Percentiles rank a stretch among this genome's conserved stretches.
Evolutionary conservation across 495 filamentous ascomycete genomes (phyloP).

Genomic region (Neurospora sp.): DNA sequence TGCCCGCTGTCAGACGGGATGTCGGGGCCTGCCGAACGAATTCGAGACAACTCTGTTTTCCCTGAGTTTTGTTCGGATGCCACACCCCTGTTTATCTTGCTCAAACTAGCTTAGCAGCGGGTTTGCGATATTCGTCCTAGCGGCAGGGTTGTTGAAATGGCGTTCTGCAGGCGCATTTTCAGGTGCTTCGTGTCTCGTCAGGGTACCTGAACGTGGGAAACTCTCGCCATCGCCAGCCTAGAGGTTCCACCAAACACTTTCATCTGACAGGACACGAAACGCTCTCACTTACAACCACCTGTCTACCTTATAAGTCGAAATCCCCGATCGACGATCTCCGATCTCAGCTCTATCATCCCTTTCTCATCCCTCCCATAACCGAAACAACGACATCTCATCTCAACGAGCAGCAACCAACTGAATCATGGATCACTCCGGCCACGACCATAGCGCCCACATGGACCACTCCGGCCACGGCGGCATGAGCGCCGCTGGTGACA

Average conservation of each 20-base stretch:
- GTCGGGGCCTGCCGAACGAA: not conserved
- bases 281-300: not conserved
- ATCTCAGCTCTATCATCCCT: not conserved
- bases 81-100: not conserved
- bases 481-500: constrained; percentile 18
- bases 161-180: not conserved
- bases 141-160: not conserved
- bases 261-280: not conserved
- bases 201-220: not conserved
- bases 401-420: not conserved
- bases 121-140: not conserved
- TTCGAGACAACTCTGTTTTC: not conserved
- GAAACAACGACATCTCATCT: not conserved
- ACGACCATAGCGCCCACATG: constrained; percentile 26
- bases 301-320: not conserved
- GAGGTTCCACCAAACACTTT: not conserved
- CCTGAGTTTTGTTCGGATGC: not conserved
- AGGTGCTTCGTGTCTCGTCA: not conserved
- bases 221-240: not conserved
- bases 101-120: not conserved
- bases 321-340: not conserved
- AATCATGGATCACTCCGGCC: constrained; percentile 36
- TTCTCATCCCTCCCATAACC: not conserved
- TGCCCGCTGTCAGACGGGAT: not conserved
- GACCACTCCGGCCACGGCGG: constrained; percentile 43